These are phyloP conservation scores for Paecilomyces variotii DNA, from an alignment of 2,329 filamentous ascomycete genomes.

Conservation along the genomic window DNA sequence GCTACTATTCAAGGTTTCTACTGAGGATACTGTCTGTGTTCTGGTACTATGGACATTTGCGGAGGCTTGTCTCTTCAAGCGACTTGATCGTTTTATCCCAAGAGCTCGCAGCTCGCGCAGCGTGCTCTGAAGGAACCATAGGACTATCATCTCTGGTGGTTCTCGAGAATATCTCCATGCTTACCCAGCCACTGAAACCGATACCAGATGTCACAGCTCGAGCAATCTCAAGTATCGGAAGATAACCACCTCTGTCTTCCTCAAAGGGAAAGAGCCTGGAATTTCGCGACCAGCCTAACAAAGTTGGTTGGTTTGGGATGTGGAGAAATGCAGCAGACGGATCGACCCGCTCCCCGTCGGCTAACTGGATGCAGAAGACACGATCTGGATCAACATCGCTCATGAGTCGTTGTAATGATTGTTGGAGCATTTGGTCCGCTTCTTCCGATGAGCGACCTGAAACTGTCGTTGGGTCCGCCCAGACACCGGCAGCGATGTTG, in stretches of 20 bases:
- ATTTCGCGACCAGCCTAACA: slow-evolving; percentile 72
- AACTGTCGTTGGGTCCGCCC: slow-evolving; percentile 53
- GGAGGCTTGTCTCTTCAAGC: neutral
- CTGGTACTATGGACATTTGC: neutral
- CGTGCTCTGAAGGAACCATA: neutral
- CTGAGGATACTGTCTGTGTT: neutral
- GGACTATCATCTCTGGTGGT: neutral
- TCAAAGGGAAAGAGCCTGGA: slow-evolving; percentile 61
- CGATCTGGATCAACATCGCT: slow-evolving; percentile 49
- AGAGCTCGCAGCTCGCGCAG: neutral
- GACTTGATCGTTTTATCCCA: neutral
- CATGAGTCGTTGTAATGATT: slow-evolving; percentile 49
- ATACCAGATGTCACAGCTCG: neutral
- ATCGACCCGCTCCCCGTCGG: slow-evolving; percentile 59
- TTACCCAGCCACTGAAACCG: neutral
- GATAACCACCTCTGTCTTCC: slow-evolving; percentile 49
- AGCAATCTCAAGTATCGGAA: neutral
- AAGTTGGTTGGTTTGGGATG: slow-evolving; percentile 46
- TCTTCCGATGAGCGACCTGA: slow-evolving; percentile 42
- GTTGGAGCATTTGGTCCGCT: slow-evolving; percentile 47
- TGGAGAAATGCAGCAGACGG: slow-evolving; percentile 49
- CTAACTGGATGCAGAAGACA: slow-evolving; percentile 67
- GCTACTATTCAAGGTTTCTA: neutral
- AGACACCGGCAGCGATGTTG: slow-evolving; percentile 64
- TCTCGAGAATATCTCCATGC: neutral